These are phyloP conservation scores for Nyctanthes arbortristis DNA, from an alignment of 257 asterid genomes.

Conservation along the genomic window DNA sequence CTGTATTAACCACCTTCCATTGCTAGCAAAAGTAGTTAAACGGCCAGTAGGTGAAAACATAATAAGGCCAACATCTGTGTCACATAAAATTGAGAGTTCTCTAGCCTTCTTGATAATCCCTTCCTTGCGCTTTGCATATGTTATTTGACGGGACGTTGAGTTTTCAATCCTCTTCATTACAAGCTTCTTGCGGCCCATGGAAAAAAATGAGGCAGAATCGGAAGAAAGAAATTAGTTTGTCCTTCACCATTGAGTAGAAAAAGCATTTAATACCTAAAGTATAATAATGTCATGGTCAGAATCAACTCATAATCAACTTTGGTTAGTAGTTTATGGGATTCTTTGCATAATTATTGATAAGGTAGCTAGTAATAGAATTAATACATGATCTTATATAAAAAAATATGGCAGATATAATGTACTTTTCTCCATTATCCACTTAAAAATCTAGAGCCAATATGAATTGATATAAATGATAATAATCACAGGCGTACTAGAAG, in stretches of 20 bases:
- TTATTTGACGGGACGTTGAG: constrained; percentile 46
- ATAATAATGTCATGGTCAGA: background rate
- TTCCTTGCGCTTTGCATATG: constrained; percentile 63
- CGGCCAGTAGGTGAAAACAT: constrained; percentile 70
- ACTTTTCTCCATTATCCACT: background rate
- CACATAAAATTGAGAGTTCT: constrained; percentile 64
- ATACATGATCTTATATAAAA: constrained; percentile 10
- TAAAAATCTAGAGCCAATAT: background rate
- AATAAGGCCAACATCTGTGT: constrained; percentile 59
- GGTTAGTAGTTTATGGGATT: constrained; percentile 6
- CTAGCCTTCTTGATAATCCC: constrained; percentile 62
- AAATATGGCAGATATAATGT: background rate
- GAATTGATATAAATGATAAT: background rate
- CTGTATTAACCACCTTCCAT: constrained; percentile 57
- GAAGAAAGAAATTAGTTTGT: background rate
- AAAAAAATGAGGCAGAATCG: background rate
- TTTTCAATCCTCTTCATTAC: constrained; percentile 52
- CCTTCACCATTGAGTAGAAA: background rate
- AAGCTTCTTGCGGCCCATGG: constrained; percentile 65
- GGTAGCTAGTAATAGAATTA: constrained; percentile 12
- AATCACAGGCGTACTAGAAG: too few relatives aligned
- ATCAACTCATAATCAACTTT: constrained; percentile 31
- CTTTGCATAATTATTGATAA: constrained; percentile 13
- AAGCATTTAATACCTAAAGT: constrained; percentile 19
- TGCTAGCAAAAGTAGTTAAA: constrained; percentile 54